phyloP scores from a whole-genome alignment of 495 filamentous ascomycete genomes.

The Talaromyces wortmannii region DNA sequence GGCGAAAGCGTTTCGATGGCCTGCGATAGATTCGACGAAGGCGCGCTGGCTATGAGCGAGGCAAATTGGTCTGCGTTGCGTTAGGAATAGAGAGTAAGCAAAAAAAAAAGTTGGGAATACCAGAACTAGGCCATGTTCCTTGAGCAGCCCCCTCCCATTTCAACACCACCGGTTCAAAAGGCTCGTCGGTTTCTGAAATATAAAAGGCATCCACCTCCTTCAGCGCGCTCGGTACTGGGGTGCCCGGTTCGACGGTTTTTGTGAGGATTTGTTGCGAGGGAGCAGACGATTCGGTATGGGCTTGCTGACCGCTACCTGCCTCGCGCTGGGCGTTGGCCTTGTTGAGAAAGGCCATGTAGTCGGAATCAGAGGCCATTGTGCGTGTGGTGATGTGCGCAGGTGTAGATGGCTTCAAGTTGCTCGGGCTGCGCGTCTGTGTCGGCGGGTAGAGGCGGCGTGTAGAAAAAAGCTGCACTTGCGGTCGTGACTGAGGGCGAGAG shows the following conservation, averaged over 20 bases:
- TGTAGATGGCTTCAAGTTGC: no score
- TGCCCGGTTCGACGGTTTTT: constrained; percentile 39
- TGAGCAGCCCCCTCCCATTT: constrained; percentile 48
- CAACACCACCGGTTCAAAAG: constrained; percentile 69
- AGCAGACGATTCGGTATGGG: constrained; percentile 10
- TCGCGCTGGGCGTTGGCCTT: constrained; percentile 71
- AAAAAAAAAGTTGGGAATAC: constrained; percentile 30
- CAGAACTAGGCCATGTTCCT: constrained; percentile 52
- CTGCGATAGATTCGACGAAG: constrained; percentile 18
- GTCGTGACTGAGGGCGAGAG: no score
- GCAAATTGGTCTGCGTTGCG: constrained; percentile 26
- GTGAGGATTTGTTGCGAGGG: constrained; percentile 33
- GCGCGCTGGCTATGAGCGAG: constrained; percentile 24
- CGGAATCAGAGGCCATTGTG: constrained; percentile 69
- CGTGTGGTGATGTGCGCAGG: not conserved
- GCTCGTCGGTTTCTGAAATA: constrained; percentile 75
- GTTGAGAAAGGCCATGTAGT: constrained; percentile 74
- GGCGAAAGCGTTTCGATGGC: constrained; percentile 27
- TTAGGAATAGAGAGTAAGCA: constrained; percentile 7
- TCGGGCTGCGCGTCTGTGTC: no score
- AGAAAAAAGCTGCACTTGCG: no score
- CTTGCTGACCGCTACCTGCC: constrained; percentile 20
- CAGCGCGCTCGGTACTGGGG: constrained; percentile 50
- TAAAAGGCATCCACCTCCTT: constrained; percentile 58
- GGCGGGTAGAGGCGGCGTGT: no score